Percentiles rank a stretch among this genome's conserved stretches.
These are phyloP conservation scores for Begonia peltatifolia DNA, from an alignment of 306 rosid genomes.

Conservation along the genomic window DNA sequence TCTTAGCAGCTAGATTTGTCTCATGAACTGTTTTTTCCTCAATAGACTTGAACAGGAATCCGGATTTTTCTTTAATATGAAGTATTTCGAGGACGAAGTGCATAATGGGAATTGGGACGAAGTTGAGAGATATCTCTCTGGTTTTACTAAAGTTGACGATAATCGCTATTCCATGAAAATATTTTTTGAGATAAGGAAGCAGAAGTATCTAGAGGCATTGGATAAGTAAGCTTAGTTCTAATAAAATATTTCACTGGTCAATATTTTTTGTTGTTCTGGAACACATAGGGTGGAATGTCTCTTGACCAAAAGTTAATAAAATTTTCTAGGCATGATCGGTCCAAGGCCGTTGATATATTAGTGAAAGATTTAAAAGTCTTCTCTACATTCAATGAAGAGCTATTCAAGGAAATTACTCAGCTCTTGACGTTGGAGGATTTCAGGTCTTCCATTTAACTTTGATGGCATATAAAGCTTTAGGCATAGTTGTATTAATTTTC, in stretches of 20 bases:
- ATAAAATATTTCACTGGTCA: too few species aligned
- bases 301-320: conserved; percentile 6
- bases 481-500: conserved; percentile 6
- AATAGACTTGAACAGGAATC: conserved; percentile 95
- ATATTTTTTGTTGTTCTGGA: background rate
- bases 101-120: conserved; percentile 98
- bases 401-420: conserved; percentile 93
- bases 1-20: conserved; percentile 8
- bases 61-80: conserved; percentile 96
- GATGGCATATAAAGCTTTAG: background rate
- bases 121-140: conserved; percentile 90
- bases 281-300: conserved; percentile 4
- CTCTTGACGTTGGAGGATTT: conserved; percentile 85
- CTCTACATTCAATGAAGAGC: conserved; percentile 82
- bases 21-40: conserved; percentile 16
- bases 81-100: conserved; percentile 96
- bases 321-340: conserved; percentile 67
- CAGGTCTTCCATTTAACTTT: conserved; percentile 24
- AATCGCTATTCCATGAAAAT: conserved; percentile 98
- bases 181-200: conserved; percentile 96
- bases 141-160: conserved; percentile 95
- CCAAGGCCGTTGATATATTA: conserved; percentile 84
- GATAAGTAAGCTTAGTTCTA: conserved; percentile 92
- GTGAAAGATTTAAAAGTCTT: conserved; percentile 89
- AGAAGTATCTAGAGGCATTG: conserved; percentile 91